Percentiles rank a stretch among this genome's conserved stretches.
phyloP scores from a whole-genome alignment of 208 protist genomes.

The Wallacemonas sp. region DNA sequence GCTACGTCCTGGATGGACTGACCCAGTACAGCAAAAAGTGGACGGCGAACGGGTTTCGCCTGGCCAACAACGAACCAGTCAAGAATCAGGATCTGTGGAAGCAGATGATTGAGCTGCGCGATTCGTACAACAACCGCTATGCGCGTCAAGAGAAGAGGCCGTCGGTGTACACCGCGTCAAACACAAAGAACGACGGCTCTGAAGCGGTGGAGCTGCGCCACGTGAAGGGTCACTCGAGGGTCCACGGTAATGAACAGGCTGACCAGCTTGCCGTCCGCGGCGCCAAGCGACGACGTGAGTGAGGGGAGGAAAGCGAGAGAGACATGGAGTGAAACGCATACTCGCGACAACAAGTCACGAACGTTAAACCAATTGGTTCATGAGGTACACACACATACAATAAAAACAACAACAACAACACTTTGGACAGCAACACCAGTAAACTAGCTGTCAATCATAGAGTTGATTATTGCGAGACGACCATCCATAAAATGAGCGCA shows the following conservation, averaged over 20 bases:
- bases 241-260: conserved; percentile 76
- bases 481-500: too few relatives aligned
- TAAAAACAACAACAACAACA: too few relatives aligned
- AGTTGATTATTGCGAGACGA: too few relatives aligned
- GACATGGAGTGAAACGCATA: too few relatives aligned
- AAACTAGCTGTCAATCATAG: too few relatives aligned
- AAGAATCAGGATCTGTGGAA: conserved; percentile 75
- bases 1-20: conserved; percentile 71
- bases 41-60: conserved; percentile 56
- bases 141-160: conserved; percentile 27
- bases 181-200: conserved; percentile 31
- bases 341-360: too few relatives aligned
- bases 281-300: conserved; percentile 7
- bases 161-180: conserved; percentile 13
- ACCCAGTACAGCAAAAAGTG: conserved; percentile 56
- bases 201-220: conserved; percentile 57
- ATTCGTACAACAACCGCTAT: conserved; percentile 54
- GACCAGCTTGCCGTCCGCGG: conserved; percentile 56
- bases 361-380: too few relatives aligned
- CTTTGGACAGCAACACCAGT: too few relatives aligned
- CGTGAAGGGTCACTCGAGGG: conserved; percentile 67
- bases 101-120: conserved; percentile 35
- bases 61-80: conserved; percentile 37
- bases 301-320: too few relatives aligned
- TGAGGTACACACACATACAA: too few relatives aligned